Evolutionary conservation across 345 rosid species (phyloP).

Genomic region (Dipteronia sinensis): DNA sequence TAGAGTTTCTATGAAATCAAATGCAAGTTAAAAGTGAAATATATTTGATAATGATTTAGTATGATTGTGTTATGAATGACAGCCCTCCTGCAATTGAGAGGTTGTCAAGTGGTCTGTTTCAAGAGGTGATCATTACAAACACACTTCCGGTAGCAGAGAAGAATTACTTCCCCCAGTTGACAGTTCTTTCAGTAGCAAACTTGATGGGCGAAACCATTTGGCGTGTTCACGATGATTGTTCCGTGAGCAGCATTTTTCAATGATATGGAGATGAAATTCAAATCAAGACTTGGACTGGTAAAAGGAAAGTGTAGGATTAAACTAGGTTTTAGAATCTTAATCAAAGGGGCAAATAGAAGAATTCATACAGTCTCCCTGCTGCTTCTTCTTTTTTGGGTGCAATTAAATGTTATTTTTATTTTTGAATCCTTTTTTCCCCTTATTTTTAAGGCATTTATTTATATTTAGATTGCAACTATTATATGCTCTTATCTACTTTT

Average conservation of each 20-base stretch:
- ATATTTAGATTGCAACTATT: not conserved
- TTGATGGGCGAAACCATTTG: conserved; percentile 83
- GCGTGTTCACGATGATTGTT: conserved; percentile 88
- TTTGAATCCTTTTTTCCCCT: too few relatives aligned
- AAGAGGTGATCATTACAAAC: conserved; percentile 81
- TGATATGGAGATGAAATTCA: conserved; percentile 20
- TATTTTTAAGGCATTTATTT: not conserved
- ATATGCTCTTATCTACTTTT: not conserved
- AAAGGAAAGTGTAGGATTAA: not conserved
- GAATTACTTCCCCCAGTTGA: conserved; percentile 80
- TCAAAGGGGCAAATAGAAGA: not conserved
- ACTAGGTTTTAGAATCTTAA: conserved; percentile 9
- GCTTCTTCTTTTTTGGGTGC: not conserved
- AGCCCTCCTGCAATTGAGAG: conserved; percentile 86
- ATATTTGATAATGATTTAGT: not conserved
- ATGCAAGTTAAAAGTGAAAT: not conserved
- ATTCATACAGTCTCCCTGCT: not conserved
- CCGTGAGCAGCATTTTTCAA: conserved; percentile 71
- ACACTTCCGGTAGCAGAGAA: conserved; percentile 69
- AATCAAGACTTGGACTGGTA: conserved; percentile 1
- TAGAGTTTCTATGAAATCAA: not conserved
- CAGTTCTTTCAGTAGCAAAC: conserved; percentile 78
- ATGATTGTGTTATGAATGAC: conserved; percentile 4
- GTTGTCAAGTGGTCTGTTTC: conserved; percentile 75
- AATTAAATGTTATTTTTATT: not conserved